These are phyloP conservation scores for Phoenix dactylifera DNA, from an alignment of 176 grass and related monocot genomes.

Conservation along the genomic window DNA sequence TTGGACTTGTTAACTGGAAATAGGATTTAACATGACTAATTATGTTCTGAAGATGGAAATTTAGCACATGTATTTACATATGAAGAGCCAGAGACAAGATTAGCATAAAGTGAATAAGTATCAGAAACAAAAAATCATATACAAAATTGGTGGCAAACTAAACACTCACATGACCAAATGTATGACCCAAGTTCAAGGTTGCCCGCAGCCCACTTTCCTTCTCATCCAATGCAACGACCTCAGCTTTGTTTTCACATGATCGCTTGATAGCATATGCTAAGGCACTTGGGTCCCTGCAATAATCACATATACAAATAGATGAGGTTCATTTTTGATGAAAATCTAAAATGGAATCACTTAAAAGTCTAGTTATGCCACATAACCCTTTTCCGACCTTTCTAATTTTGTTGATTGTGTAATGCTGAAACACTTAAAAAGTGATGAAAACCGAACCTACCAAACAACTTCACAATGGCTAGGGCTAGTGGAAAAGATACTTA, in stretches of 20 bases:
- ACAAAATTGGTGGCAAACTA: background rate
- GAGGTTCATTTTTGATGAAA: no score
- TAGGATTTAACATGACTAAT: no score
- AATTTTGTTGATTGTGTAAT: no score
- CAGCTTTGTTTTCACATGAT: constrained; percentile 98
- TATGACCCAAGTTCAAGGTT: constrained; percentile 91
- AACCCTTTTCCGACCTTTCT: no score
- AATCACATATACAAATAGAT: constrained; percentile 10
- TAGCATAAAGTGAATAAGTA: background rate
- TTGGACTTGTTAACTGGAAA: no score
- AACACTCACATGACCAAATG: constrained; percentile 91
- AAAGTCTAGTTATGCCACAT: no score
- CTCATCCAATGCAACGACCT: constrained; percentile 91
- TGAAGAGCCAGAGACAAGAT: background rate
- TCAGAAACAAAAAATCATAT: background rate
- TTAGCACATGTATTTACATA: background rate
- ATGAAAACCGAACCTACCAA: no score
- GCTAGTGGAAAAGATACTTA: no score
- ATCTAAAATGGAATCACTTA: no score
- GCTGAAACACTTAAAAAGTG: no score
- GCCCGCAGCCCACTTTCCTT: constrained; percentile 90
- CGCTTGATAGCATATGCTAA: constrained; percentile 82
- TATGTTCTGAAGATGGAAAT: no score
- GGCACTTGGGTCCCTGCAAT: constrained; percentile 69
- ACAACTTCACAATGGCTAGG: no score